These are phyloP conservation scores for Colletotrichum tropicale DNA, from an alignment of 2,329 filamentous ascomycete genomes.

Conservation along the genomic window DNA sequence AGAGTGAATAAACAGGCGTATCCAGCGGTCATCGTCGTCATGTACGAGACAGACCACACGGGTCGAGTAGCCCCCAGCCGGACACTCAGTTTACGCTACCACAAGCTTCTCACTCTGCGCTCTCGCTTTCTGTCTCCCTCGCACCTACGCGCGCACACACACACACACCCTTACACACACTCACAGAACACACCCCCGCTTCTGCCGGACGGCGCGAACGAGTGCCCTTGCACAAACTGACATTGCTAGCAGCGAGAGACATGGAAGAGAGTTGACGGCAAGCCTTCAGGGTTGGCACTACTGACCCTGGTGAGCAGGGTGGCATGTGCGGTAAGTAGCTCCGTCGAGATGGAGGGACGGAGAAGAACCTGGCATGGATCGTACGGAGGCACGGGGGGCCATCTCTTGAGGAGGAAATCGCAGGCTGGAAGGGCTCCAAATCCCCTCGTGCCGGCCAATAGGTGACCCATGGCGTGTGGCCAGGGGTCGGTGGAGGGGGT, in stretches of 20 bases:
- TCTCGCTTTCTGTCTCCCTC: not conserved
- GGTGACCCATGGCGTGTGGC: not conserved
- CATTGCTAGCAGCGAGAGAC: constrained; percentile 12
- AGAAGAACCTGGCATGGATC: constrained; percentile 24
- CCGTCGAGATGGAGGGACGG: constrained; percentile 38
- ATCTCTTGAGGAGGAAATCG: constrained; percentile 20
- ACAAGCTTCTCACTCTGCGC: not conserved
- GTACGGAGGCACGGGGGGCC: constrained; percentile 29
- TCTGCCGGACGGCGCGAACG: constrained; percentile 19
- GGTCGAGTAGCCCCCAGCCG: constrained; percentile 8
- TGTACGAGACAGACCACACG: not conserved
- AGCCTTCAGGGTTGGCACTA: constrained; percentile 19
- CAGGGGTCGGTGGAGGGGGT: constrained; percentile 27
- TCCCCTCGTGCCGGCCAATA: constrained; percentile 28
- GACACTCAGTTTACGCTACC: not conserved
- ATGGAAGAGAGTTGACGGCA: constrained; percentile 19
- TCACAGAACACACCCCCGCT: constrained; percentile 13
- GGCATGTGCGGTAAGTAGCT: constrained; percentile 23
- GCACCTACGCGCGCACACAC: not conserved
- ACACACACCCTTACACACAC: not conserved
- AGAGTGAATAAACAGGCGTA: not conserved
- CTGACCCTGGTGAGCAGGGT: constrained; percentile 13
- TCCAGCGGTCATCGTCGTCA: not conserved
- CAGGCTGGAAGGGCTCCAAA: constrained; percentile 18
- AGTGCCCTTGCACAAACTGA: constrained; percentile 21